These are phyloP conservation scores for Mycena leptocephala DNA, from an alignment of 768 basidiomycete species.

Conservation along the genomic window DNA sequence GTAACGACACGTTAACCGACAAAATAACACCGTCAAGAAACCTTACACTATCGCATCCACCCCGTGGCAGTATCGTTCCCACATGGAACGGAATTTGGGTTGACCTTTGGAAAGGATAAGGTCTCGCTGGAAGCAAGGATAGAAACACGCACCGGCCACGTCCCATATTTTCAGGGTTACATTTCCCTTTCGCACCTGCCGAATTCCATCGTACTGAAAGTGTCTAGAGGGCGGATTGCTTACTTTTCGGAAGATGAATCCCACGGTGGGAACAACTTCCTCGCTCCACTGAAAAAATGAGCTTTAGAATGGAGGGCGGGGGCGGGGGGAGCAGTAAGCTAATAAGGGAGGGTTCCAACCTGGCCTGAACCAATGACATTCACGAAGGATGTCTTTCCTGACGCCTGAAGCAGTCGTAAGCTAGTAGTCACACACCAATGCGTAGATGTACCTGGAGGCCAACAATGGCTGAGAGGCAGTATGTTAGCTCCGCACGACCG, in stretches of 20 bases:
- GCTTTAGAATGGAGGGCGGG: constrained; percentile 3
- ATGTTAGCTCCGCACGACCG: background rate
- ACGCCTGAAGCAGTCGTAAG: constrained; percentile 69
- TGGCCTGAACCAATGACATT: constrained; percentile 93
- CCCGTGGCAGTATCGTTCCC: constrained; percentile 92
- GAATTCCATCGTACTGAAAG: background rate
- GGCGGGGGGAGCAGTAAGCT: no score
- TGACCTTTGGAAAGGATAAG: constrained; percentile 69
- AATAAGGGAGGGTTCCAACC: constrained; percentile 54
- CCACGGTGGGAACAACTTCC: constrained; percentile 96
- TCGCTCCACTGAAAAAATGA: constrained; percentile 82
- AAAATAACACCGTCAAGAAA: constrained; percentile 13
- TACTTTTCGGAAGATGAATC: constrained; percentile 93
- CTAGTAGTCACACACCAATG: background rate
- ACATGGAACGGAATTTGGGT: constrained; percentile 95
- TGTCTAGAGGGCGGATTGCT: constrained; percentile 19
- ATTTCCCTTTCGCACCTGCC: constrained; percentile 77
- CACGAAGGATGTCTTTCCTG: constrained; percentile 95
- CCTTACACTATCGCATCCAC: constrained; percentile 93
- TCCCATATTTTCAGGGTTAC: constrained; percentile 97
- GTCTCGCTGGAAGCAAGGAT: constrained; percentile 1
- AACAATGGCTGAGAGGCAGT: constrained; percentile 75
- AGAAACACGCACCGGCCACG: constrained; percentile 79
- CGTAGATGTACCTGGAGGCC: constrained; percentile 79
- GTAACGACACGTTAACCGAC: background rate